Percentiles rank a stretch among this genome's conserved stretches.
phyloP scores from a whole-genome alignment of 169 alveolate species.

The Haemoproteus tartakovskyi region DNA sequence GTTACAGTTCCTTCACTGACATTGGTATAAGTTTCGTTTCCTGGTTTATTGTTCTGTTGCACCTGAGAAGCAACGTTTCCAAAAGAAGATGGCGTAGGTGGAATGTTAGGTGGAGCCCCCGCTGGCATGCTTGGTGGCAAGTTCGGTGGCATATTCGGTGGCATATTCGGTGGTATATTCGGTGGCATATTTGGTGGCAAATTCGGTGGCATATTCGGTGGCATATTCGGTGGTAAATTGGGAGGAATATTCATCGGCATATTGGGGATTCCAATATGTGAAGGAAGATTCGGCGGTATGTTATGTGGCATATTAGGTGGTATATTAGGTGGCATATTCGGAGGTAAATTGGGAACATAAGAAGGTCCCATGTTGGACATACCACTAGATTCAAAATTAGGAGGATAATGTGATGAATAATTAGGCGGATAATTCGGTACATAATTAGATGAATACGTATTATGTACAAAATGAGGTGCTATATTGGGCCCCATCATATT shows the following conservation, averaged over 20 bases:
- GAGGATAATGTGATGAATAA: conserved; percentile 54
- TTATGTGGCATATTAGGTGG: conserved; percentile 19
- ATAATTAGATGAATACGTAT: too few relatives aligned
- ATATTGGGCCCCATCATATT: too few relatives aligned
- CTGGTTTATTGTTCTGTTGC: too few relatives aligned
- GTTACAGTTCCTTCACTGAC: too few relatives aligned
- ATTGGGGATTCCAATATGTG: neutral
- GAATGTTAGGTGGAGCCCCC: neutral
- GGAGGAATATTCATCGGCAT: conserved; percentile 42
- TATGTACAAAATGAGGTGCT: too few relatives aligned
- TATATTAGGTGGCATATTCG: conserved; percentile 37
- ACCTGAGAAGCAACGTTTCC: too few relatives aligned
- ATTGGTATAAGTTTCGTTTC: too few relatives aligned
- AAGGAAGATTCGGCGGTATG: conserved; percentile 36
- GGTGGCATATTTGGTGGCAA: conserved; percentile 31
- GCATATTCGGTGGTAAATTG: conserved; percentile 9
- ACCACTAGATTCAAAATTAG: too few relatives aligned
- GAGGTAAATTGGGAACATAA: conserved; percentile 70
- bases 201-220: conserved; percentile 10
- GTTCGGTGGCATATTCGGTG: conserved; percentile 70
- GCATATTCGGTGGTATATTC: conserved; percentile 28
- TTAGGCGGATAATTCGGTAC: conserved; percentile 22
- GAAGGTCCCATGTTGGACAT: conserved; percentile 55
- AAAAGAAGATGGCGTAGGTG: neutral
- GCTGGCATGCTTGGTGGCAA: conserved; percentile 61